These are phyloP conservation scores for Viridothelium virens DNA, from an alignment of 495 filamentous ascomycete species.

Conservation along the genomic window DNA sequence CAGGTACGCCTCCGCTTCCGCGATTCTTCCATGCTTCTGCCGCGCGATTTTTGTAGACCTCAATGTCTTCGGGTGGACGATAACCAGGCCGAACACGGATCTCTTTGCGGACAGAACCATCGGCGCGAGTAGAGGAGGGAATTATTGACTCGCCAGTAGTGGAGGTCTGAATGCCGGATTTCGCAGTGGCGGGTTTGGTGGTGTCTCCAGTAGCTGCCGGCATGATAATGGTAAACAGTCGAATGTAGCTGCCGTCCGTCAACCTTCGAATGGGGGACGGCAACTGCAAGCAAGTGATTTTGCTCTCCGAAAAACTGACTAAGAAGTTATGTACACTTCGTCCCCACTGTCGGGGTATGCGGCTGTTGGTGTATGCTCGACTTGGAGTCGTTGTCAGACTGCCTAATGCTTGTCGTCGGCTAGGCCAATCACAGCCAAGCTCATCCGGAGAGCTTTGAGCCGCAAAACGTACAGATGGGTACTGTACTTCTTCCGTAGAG, in stretches of 20 bases:
- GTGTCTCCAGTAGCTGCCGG: conserved; percentile 1
- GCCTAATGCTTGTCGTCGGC: too few species aligned
- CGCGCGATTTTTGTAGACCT: conserved; percentile 88
- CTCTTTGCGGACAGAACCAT: conserved; percentile 82
- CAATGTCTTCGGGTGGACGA: conserved; percentile 88
- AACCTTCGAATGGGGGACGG: too few species aligned
- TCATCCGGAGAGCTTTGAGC: not conserved
- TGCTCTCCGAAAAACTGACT: too few species aligned
- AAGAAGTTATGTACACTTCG: too few species aligned
- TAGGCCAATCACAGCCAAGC: too few species aligned
- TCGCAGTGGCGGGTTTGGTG: conserved; percentile 39
- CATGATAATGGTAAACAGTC: not conserved
- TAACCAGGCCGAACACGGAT: conserved; percentile 92
- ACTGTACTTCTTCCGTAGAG: not conserved
- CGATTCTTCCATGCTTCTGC: conserved; percentile 81
- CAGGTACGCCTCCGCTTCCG: conserved; percentile 68
- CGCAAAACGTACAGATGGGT: not conserved
- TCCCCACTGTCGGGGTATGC: too few species aligned
- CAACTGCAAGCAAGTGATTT: too few species aligned
- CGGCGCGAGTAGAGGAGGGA: conserved; percentile 74
- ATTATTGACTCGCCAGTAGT: conserved; percentile 72
- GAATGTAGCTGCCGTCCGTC: too few species aligned
- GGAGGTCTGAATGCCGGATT: conserved; percentile 71
- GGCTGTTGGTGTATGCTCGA: too few species aligned
- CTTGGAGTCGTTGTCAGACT: too few species aligned